These are phyloP conservation scores for Saposhnikovia divaricata DNA, from an alignment of 129 eudicot genomes.

Conservation along the genomic window DNA sequence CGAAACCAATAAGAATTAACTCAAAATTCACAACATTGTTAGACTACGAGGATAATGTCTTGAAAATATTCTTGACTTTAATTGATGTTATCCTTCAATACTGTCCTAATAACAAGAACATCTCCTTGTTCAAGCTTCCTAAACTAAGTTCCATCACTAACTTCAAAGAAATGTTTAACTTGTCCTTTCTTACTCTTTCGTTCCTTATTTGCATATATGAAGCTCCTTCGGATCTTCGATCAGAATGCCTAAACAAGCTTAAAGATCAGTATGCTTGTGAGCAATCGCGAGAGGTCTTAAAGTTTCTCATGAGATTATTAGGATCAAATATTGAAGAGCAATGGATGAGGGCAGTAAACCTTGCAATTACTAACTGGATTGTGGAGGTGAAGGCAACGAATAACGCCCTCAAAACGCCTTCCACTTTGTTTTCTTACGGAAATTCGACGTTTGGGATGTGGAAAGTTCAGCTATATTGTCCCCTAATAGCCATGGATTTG, in stretches of 20 bases:
- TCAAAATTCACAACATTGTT: slow-evolving; percentile 16
- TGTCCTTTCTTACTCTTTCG: slow-evolving; percentile 51
- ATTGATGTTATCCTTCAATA: slow-evolving; percentile 56
- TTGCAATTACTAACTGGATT: slow-evolving; percentile 72
- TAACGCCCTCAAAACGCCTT: slow-evolving; percentile 36
- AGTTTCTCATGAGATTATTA: slow-evolving; percentile 42
- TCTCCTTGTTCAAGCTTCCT: slow-evolving; percentile 34
- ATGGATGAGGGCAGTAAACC: slow-evolving; percentile 70
- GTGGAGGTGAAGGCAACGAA: slow-evolving; percentile 27
- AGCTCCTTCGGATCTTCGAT: slow-evolving; percentile 62
- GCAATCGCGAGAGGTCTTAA: slow-evolving; percentile 32
- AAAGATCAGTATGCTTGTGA: slow-evolving; percentile 44
- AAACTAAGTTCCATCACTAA: slow-evolving; percentile 16
- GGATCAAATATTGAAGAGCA: slow-evolving; percentile 72
- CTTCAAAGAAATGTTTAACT: slow-evolving; percentile 50
- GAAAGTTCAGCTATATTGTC: slow-evolving; percentile 87
- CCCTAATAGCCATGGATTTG: slow-evolving; percentile 70
- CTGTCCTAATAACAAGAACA: slow-evolving; percentile 36
- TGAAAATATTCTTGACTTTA: slow-evolving; percentile 37
- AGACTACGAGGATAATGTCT: slow-evolving; percentile 22
- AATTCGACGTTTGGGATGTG: slow-evolving; percentile 51
- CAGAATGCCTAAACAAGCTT: slow-evolving; percentile 32
- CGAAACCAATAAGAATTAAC: slow-evolving; percentile 39
- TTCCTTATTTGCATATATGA: slow-evolving; percentile 79
- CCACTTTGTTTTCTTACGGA: slow-evolving; percentile 60